phyloP scores from a whole-genome alignment of 1,139 yeast species.

The Sugiyamaella pinicola region DNA sequence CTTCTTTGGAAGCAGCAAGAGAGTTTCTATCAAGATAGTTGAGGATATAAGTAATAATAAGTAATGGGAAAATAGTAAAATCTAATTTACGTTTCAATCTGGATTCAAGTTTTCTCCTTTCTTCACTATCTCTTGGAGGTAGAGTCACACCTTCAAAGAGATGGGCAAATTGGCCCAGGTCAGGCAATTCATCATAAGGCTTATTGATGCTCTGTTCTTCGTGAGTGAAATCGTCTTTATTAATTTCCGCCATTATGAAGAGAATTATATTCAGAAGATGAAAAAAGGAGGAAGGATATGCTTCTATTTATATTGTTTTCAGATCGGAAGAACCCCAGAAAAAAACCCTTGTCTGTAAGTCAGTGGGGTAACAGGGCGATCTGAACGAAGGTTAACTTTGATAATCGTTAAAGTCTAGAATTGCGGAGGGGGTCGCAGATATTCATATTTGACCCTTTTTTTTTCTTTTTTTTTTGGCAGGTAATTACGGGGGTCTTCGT shows the following conservation, averaged over 20 bases:
- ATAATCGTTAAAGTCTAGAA: neutral
- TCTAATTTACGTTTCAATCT: slow-evolving; percentile 48
- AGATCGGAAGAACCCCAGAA: too few relatives aligned
- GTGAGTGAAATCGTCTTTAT: slow-evolving; percentile 7
- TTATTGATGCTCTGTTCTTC: slow-evolving; percentile 11
- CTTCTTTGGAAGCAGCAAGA: slow-evolving; percentile 62
- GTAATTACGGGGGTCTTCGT: too few relatives aligned
- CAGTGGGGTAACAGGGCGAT: neutral
- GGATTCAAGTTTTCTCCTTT: slow-evolving; percentile 22
- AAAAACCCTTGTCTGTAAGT: too few relatives aligned
- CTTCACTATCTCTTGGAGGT: slow-evolving; percentile 26
- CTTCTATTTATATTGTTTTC: neutral
- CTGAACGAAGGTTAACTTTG: too few relatives aligned
- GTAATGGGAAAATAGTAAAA: slow-evolving; percentile 56
- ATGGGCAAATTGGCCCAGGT: slow-evolving; percentile 25
- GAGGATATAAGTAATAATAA: slow-evolving; percentile 58
- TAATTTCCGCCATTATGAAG: slow-evolving; percentile 8
- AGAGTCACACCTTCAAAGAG: slow-evolving; percentile 26
- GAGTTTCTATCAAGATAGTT: slow-evolving; percentile 63
- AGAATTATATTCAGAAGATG: neutral
- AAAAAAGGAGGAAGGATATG: neutral
- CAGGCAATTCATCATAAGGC: slow-evolving; percentile 15
- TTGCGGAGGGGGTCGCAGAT: neutral
- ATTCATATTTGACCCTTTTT: neutral
- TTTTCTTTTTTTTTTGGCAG: too few relatives aligned